Evolutionary conservation across 1,139 yeast species (phyloP).

Genomic region (Fermentozyma sake): DNA sequence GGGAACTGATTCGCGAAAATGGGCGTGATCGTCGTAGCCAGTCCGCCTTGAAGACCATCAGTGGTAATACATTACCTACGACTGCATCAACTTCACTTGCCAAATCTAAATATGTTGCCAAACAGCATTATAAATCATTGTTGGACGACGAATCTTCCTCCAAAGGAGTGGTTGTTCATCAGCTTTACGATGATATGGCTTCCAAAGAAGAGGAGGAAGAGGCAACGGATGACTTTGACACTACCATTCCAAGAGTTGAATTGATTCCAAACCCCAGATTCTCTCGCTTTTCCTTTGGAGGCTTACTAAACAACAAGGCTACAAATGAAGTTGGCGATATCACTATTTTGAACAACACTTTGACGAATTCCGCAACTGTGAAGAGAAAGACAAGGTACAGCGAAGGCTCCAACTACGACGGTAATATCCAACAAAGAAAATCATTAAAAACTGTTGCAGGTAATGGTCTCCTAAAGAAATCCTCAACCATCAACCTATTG

Average conservation of each 20-base stretch:
- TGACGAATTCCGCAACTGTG: conserved; percentile 26
- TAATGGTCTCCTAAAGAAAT: conserved; percentile 18
- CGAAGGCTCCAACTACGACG: not conserved
- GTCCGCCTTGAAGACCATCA: conserved; percentile 1
- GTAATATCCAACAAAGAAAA: conserved; percentile 1
- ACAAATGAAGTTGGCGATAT: conserved; percentile 24
- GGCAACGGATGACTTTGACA: conserved; percentile 4
- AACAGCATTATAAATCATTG: conserved; percentile 1
- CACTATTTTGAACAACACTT: conserved; percentile 23
- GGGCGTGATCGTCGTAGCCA: no score
- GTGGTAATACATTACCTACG: no score
- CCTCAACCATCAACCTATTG: conserved; percentile 21
- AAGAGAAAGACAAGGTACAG: conserved; percentile 15
- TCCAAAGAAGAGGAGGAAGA: conserved; percentile 3
- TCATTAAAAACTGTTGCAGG: conserved; percentile 8
- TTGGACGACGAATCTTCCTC: not conserved
- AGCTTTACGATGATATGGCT: no score
- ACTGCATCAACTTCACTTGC: conserved; percentile 1
- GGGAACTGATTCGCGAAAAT: conserved; percentile 8
- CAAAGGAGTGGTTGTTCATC: no score
- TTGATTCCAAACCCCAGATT: conserved; percentile 45
- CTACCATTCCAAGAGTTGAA: conserved; percentile 9
- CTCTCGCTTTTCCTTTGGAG: conserved; percentile 42
- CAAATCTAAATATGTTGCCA: not conserved
- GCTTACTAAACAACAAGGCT: conserved; percentile 19